phyloP scores from a whole-genome alignment of 805 yeast genomes.

The Hanseniaspora clermontiae region DNA sequence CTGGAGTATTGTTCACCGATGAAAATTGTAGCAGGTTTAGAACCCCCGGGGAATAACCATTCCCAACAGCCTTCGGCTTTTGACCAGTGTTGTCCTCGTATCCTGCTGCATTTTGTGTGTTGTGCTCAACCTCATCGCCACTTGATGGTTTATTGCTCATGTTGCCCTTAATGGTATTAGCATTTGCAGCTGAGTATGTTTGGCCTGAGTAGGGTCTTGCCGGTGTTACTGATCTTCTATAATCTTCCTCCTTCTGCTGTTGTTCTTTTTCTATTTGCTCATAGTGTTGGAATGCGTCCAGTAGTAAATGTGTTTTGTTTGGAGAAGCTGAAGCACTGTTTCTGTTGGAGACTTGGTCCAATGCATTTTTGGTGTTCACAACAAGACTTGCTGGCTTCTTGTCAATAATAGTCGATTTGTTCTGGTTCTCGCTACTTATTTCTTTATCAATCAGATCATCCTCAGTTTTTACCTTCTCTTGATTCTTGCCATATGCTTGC shows the following conservation, averaged over 20 bases:
- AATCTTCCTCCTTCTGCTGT: background rate
- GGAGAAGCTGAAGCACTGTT: constrained; percentile 7
- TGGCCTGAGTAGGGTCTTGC: constrained; percentile 1
- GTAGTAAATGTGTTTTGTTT: constrained; percentile 8
- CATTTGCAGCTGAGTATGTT: background rate
- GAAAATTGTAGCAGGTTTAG: constrained; percentile 84
- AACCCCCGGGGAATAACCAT: constrained; percentile 64
- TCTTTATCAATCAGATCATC: background rate
- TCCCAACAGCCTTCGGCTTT: constrained; percentile 15
- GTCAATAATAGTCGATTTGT: background rate
- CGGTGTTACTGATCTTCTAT: background rate
- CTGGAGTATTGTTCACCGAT: constrained; percentile 31
- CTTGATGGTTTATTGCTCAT: constrained; percentile 1
- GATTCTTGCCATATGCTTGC: constrained; percentile 1
- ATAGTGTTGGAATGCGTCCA: constrained; percentile 12
- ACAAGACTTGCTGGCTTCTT: background rate
- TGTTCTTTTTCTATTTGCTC: constrained; percentile 8
- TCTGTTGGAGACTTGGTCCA: background rate
- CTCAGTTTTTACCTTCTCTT: background rate
- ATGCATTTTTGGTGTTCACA: background rate
- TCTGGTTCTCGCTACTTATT: background rate
- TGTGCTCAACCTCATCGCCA: constrained; percentile 11
- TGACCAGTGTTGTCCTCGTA: constrained; percentile 15
- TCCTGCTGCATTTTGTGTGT: constrained; percentile 11
- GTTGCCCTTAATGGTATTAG: background rate